Conservation (phyloP, 176 grass and related monocot species). For the Microstegium vimineum region DNA sequence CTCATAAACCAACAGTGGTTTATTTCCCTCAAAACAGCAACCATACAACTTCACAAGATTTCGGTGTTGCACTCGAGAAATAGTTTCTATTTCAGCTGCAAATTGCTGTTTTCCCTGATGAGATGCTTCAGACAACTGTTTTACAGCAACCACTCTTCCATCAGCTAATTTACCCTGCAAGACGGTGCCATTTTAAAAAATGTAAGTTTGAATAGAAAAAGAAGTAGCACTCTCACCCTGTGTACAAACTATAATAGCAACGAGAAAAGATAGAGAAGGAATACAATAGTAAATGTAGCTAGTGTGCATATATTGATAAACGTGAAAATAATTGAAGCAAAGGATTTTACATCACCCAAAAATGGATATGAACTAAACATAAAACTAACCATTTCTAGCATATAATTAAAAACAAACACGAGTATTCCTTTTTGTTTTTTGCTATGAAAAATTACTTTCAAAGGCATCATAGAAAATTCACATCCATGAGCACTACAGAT, state of each 20-base stretch:
- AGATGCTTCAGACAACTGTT: constrained; percentile 60
- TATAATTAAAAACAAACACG: background rate
- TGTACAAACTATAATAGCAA: background rate
- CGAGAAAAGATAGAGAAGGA: background rate
- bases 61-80: constrained; percentile 67
- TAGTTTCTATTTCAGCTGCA: constrained; percentile 65
- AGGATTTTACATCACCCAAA: background rate
- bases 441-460: background rate
- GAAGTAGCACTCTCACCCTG: too few relatives aligned
- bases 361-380: background rate
- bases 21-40: constrained; percentile 61
- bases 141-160: constrained; percentile 60
- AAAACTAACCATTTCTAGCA: background rate
- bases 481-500: background rate
- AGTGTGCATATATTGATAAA: background rate
- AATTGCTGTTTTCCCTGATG: constrained; percentile 70
- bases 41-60: constrained; percentile 66
- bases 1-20: constrained; percentile 63
- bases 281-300: background rate
- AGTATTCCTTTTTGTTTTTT: background rate
- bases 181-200: background rate
- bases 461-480: too few relatives aligned
- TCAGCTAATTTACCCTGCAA: constrained; percentile 59
- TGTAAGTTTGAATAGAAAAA: too few relatives aligned
- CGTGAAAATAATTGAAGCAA: background rate